Evolutionary conservation across 192 early-diverging fungal genomes (phyloP), one percentile per base, ranked within the genome.

Genomic region (Funneliformis mosseae): DNA sequence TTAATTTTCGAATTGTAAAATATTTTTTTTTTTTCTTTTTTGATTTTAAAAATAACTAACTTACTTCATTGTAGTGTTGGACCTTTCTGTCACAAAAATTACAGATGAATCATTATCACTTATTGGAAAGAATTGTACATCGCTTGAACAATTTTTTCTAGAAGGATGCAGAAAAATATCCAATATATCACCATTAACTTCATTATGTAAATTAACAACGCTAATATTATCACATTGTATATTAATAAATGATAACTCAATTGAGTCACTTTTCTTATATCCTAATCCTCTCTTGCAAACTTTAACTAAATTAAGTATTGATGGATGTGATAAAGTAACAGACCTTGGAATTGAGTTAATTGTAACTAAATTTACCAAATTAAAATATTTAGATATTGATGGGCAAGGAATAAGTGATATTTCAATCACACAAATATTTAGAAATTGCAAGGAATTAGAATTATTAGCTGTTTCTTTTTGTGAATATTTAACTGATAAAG

Each of bases 401-500:
- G 74, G 74, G 8, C 48, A 76, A 76, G 74, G 46, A 61, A 76
- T 76, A n/a, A 38, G n/a, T 41, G 55, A 76, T 61, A 0, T 2
- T 18, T 39, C 74, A 7, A 5, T 76, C 10, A n/a, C 61, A n/a
- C 16, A 18, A n/a, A 21, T 76, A 33, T 41, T 76, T 55, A 18
- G 21, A 16, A 55, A 76, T 61, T 76, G 74, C 38, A 41, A 23
- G 39, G 27, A 61, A 21, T 62, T 76, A 45, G 43, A 18, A 41
- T 76, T 76, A 61, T 76, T 76, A 9, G 59, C 74, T 14, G 61
- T 76, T 33, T 76, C 74, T 28, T 76, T 76, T 62, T 61, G 74
- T 61, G 74, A 76, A 1, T 23, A 8, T 18, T 76, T 76, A 16
- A 62, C 74, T 61, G 74, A 76, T n/a, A 61, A 27, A 3, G 18